Conservation (phyloP, 2,329 filamentous ascomycete genomes). For the Trichoderma sp. region DNA sequence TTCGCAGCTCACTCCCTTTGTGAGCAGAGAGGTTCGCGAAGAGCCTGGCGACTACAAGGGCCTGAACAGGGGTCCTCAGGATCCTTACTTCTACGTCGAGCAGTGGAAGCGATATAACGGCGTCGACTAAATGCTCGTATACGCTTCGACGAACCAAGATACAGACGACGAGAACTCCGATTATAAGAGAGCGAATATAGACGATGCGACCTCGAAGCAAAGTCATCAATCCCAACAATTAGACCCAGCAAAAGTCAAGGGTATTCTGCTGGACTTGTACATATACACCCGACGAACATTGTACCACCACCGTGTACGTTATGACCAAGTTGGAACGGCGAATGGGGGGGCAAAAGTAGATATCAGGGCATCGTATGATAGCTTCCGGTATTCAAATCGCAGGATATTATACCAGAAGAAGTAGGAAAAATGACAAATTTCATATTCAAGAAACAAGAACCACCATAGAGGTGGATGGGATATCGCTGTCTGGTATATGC, state of each 20-base stretch:
- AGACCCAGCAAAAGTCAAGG: constrained; percentile 26
- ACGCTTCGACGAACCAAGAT: neutral
- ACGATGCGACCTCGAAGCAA: neutral
- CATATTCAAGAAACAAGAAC: constrained; percentile 22
- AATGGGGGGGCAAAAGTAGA: neutral
- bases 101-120: constrained; percentile 71
- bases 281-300: constrained; percentile 37
- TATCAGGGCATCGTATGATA: neutral
- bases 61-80: constrained; percentile 56
- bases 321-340: constrained; percentile 32
- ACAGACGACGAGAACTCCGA: neutral
- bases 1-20: constrained; percentile 75
- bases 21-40: constrained; percentile 61
- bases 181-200: neutral
- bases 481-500: constrained; percentile 26
- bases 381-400: neutral
- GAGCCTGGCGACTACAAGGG: constrained; percentile 58
- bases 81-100: constrained; percentile 63
- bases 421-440: constrained; percentile 1
- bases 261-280: constrained; percentile 35
- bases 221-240: neutral
- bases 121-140: constrained; percentile 48
- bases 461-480: constrained; percentile 24
- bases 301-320: constrained; percentile 36
- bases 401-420: too few relatives aligned